Conservation (phyloP, 345 rosid species). For the Isatis tinctoria region DNA sequence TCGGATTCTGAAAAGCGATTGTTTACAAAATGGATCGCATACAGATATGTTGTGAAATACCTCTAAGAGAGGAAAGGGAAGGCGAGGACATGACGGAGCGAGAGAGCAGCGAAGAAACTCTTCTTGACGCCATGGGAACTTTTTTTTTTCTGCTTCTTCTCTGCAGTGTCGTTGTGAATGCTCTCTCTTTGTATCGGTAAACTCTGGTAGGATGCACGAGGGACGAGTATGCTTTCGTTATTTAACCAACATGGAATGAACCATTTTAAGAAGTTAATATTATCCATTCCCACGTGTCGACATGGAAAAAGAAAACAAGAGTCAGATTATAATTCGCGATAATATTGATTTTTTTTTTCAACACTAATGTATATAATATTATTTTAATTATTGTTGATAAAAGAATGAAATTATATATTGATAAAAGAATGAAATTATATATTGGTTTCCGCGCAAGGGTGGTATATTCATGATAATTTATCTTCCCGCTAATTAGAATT, state of each 20-base stretch:
- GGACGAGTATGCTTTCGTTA: background rate
- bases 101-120: conserved; percentile 46
- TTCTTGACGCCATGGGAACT: conserved; percentile 47
- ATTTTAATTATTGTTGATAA: too few species aligned
- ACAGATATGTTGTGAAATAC: background rate
- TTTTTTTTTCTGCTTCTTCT: background rate
- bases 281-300: background rate
- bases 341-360: too few species aligned
- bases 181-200: background rate
- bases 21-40: background rate
- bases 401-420: too few species aligned
- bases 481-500: too few species aligned
- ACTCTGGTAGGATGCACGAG: background rate
- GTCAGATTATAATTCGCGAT: too few species aligned
- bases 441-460: too few species aligned
- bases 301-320: background rate
- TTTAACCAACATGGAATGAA: background rate
- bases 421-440: too few species aligned
- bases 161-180: background rate
- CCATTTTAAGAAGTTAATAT: background rate
- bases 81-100: conserved; percentile 48
- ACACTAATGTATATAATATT: too few species aligned
- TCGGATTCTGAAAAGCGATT: background rate
- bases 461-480: too few species aligned
- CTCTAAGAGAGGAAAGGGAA: background rate